Percentiles rank a stretch among this genome's conserved stretches.
Conservation (phyloP, 2,329 filamentous ascomycete species). For the Coniella vitis region DNA sequence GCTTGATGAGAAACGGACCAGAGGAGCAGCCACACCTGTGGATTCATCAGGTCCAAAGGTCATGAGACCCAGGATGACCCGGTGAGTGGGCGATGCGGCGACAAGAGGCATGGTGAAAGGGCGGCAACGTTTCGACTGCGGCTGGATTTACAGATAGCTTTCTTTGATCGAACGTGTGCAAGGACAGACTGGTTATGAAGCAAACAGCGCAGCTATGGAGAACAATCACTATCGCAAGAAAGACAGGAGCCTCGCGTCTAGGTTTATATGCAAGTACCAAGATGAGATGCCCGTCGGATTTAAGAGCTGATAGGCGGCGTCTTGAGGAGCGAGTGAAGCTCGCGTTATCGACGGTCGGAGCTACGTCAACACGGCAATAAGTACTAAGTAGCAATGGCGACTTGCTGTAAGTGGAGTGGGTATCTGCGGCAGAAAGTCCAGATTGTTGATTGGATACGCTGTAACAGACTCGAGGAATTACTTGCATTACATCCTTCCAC, state of each 20-base stretch:
- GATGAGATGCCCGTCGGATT: not conserved
- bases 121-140: not conserved
- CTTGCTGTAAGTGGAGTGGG: too few relatives aligned
- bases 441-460: too few relatives aligned
- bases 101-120: constrained; percentile 11
- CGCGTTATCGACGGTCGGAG: not conserved
- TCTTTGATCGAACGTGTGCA: too few relatives aligned
- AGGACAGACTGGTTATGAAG: too few relatives aligned
- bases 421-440: too few relatives aligned
- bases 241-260: too few relatives aligned
- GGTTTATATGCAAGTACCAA: not conserved
- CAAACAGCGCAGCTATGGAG: too few relatives aligned
- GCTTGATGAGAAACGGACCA: not conserved
- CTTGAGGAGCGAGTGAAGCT: not conserved
- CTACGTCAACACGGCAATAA: not conserved
- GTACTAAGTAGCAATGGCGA: not conserved
- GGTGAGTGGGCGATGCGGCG: constrained; percentile 19
- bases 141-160: too few relatives aligned
- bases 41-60: constrained; percentile 56
- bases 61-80: constrained; percentile 66
- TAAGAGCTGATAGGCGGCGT: not conserved
- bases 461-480: too few relatives aligned
- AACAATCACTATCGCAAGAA: too few relatives aligned
- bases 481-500: too few relatives aligned
- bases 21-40: constrained; percentile 28